phyloP scores from a whole-genome alignment of 2,329 filamentous ascomycete genomes.

The Coniochaeta sp. region DNA sequence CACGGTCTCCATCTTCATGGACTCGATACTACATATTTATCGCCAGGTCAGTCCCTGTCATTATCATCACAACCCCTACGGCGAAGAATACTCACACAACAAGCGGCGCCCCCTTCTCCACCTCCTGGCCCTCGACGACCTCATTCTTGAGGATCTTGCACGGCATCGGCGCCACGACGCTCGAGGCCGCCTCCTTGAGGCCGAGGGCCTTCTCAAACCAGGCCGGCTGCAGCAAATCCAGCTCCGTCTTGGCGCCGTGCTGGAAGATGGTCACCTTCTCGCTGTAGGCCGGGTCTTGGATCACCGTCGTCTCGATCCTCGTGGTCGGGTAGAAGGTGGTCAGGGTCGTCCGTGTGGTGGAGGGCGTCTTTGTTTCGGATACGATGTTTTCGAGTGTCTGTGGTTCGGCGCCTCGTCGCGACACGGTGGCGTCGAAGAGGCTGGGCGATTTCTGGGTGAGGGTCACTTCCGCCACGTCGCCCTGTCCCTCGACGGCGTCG shows the following conservation, averaged over 20 bases:
- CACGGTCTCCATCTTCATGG: conserved; percentile 87
- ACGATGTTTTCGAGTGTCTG: conserved; percentile 38
- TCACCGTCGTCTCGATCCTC: conserved; percentile 71
- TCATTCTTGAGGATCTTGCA: conserved; percentile 93
- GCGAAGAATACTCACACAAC: conserved; percentile 57
- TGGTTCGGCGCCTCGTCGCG: conserved; percentile 30
- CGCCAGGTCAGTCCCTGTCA: background rate
- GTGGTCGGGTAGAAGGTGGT: conserved; percentile 77
- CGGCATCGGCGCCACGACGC: conserved; percentile 89
- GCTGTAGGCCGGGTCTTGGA: conserved; percentile 43
- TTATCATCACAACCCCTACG: conserved; percentile 16
- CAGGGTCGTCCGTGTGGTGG: conserved; percentile 32
- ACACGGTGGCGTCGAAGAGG: conserved; percentile 39
- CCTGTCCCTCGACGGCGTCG: conserved; percentile 36
- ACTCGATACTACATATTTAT: conserved; percentile 55
- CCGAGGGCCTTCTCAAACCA: conserved; percentile 90
- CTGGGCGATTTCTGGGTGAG: conserved; percentile 40
- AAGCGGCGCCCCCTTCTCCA: conserved; percentile 78
- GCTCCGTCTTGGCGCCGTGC: conserved; percentile 51
- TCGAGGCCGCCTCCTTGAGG: conserved; percentile 71
- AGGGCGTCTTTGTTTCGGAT: conserved; percentile 27
- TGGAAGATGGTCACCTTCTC: conserved; percentile 74
- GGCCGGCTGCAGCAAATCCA: conserved; percentile 52
- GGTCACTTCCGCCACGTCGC: conserved; percentile 50
- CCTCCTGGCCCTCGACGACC: conserved; percentile 71